Evolutionary conservation across 257 asterid genomes (phyloP), one percentile per base, ranked within the genome.

Genomic region (Solanum pennellii): DNA sequence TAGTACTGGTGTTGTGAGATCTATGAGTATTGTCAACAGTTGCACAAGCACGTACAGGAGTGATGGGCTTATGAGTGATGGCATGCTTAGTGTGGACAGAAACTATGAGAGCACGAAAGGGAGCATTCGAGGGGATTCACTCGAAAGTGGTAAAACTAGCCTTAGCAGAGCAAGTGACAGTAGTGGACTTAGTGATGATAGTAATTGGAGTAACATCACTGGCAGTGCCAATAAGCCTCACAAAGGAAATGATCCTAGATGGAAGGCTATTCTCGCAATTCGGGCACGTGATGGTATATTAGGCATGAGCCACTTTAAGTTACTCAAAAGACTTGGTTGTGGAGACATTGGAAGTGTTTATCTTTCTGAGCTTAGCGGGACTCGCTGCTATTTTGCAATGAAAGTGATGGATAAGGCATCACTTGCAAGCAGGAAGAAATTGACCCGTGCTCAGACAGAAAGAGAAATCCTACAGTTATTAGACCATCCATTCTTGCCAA

Each of bases 341-440:
- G 94, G 94, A 33, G 93, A 91, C 88, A 91, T 91, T 83, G 94
- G 94, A 72, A 92, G 93, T 42, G 94, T 92, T 80, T 91, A 91
- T 89, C 93, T 92, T 31, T 91, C 94, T 37, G 93, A 92, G 90
- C 89, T 92, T 44, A 90, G 92, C 42, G 90, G 90, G 82, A 92
- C 94, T 14, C 91, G 86, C 42, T 88, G 94, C 84, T 90, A 62
- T 87, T 92, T 92, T 73, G 93, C 93, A 21, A 92, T 92, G 94
- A 92, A 92, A 88, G 94, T 92, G 27, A 92, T 92, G 92, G 93
- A 92, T 71, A 92, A 91, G 88, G 92, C 93, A 29, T 92, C 94
- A 5, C 92, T 92, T 86, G 93, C 91, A 31, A 91, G 92, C 89
- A 86, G 92, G 91, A 90, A 92, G 86, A 91, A 91, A 74, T 62